Base-by-base conservation (phyloP, 192 early-diverging fungal genomes). In the Gorgonomyces haynaldii region DNA sequence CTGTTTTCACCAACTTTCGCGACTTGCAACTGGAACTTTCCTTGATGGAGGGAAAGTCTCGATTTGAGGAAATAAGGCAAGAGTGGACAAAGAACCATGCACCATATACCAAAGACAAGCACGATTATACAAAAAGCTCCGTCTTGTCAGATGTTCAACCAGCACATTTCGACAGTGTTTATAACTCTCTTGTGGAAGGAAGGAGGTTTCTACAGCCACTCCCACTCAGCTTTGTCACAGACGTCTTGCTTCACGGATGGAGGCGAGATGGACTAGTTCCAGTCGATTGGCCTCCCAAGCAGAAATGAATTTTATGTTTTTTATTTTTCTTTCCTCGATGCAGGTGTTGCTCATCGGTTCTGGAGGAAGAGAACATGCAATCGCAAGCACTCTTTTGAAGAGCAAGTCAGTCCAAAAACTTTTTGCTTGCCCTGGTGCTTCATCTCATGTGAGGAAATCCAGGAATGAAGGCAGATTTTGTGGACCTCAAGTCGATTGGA, bases 291-390 rank as follows among this genome's bases (percentile, higher is more conserved):
- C 34, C 34, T n/a, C n/a, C n/a, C n/a, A n/a, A n/a, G n/a, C n/a
- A n/a, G n/a, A n/a, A n/a, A n/a, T n/a, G n/a, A n/a, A n/a, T n/a
- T n/a, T n/a, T n/a, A n/a, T n/a, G n/a, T n/a, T n/a, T n/a, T n/a
- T n/a, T n/a, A n/a, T 34, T 49, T 46, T 31, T 23, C 17, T 15
- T 20, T 35, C 20, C 8, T 26, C 17, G 4, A 61, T 63, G 53
- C 78, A 71, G 37, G 76, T 98, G 21, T 74, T 98, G 45, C 63
- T 98, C 32, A 69, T 98, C 53, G 96, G 96, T 54, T 68, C 81
- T 52, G 96, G 96, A 43, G 96, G 96, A 19, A 83, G 96, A 45
- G 96, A 98, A 62, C 89, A 98, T 53, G 89, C 96, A 36, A 78
- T 98, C 50, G 90, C 85, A 17, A 88, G 88, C 88, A 81, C 81